Evolutionary conservation across 208 protist genomes (phyloP), one percentile per base, ranked within the genome.

Genomic region (Acanthamoeba lenticulata): DNA sequence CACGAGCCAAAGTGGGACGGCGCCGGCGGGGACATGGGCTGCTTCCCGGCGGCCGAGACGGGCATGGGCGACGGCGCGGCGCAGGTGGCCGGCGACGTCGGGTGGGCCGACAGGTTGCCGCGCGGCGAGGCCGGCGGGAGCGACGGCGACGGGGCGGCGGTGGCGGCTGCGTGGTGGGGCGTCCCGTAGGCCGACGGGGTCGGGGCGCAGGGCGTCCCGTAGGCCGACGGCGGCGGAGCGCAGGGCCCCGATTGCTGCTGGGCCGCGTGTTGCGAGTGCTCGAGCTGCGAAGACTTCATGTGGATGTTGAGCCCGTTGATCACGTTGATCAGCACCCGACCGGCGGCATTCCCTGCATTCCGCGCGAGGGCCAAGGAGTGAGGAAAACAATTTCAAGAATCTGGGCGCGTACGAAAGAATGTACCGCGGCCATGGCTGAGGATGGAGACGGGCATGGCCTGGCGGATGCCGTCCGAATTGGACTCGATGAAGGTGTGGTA

Each of bases 261-360:
- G 24, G 57, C 67, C 67, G 38, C 34, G 38, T 79, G 67, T 32
- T 79, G 67, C 17, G 67, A 79, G 67, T 79, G 67, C 67, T 79
- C 67, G 34, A 79, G 67, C 67, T 79, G 67, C 67, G 67, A 79
- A 9, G 67, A 79, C 67, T 79, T 79, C 67, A 79, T 79, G 67
- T 79, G 67, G 38, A 79, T 79, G 38, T 79, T 79, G 67, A 79
- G 67, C 11, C 67, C 67, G 67, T 79, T 79, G 38, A 79, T 79
- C 7, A 79, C 67, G 67, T 79, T 79, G 38, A 79, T 79, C 67
- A 79, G 38, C 67, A 79, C 67, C 7, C 67, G 29, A 24, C 34
- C 67, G 9, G 67, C 67, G 5, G 67, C 67, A 79, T 79, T 79
- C 3, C 67, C 67, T 79, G 67, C 67, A 79, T 21, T 9, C 49